phyloP scores from a whole-genome alignment of 305 asterid species.

The Fraxinus xanthoxyloides region DNA sequence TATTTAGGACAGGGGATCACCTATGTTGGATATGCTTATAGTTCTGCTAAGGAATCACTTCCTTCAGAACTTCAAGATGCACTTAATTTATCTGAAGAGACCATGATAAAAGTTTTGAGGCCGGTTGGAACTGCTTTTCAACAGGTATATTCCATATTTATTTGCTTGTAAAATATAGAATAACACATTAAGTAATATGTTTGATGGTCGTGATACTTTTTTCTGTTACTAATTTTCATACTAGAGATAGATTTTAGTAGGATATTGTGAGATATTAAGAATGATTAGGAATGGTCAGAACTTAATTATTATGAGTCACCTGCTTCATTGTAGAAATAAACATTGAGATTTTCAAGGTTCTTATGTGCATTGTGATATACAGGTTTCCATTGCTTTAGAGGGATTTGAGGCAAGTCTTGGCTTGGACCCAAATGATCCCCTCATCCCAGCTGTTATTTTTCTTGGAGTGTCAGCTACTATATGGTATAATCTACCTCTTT shows the following conservation, averaged over 20 bases:
- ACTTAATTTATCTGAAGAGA: constrained; percentile 54
- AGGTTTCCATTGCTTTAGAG: constrained; percentile 64
- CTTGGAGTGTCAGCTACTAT: constrained; percentile 64
- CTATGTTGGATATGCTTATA: constrained; percentile 59
- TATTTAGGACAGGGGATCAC: constrained; percentile 49
- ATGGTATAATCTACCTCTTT: constrained; percentile 59
- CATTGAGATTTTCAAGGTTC: not conserved
- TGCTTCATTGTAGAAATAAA: not conserved
- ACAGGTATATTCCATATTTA: constrained; percentile 43
- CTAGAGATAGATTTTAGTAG: not conserved
- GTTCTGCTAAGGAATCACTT: constrained; percentile 62
- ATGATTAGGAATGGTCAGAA: not conserved
- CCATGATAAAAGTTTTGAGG: constrained; percentile 33
- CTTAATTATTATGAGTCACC: not conserved
- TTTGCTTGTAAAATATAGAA: not conserved
- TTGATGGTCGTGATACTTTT: not conserved
- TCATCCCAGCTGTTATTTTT: constrained; percentile 59
- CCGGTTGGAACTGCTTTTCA: constrained; percentile 62
- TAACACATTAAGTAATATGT: not conserved
- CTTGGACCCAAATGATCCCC: constrained; percentile 77
- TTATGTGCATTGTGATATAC: constrained; percentile 18
- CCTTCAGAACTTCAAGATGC: constrained; percentile 61
- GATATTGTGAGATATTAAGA: not conserved
- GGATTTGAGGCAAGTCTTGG: constrained; percentile 66
- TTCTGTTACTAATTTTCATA: not conserved